These are phyloP conservation scores for Eutrema japonicum DNA, from an alignment of 345 rosid species.

Conservation along the genomic window DNA sequence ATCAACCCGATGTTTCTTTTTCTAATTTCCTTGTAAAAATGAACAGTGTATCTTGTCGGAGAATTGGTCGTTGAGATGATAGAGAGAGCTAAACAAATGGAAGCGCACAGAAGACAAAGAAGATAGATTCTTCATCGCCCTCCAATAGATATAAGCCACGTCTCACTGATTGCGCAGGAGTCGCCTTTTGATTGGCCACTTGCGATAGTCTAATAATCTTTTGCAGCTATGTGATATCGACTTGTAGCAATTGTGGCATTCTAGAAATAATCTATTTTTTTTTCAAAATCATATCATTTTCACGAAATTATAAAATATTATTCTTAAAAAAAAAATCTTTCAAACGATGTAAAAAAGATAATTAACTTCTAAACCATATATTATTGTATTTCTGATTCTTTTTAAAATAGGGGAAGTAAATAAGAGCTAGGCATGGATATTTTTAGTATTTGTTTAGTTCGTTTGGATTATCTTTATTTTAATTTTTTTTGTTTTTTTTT, in stretches of 20 bases:
- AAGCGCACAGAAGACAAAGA: constrained; percentile 7
- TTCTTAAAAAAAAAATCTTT: too few species aligned
- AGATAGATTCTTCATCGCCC: not conserved
- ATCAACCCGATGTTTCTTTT: too few species aligned
- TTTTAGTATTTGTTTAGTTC: too few species aligned
- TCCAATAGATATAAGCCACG: constrained; percentile 27
- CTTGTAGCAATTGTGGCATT: constrained; percentile 1
- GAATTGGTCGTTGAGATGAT: constrained; percentile 21
- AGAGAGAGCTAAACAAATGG: constrained; percentile 25
- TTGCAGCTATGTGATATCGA: constrained; percentile 13
- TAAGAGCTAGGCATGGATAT: too few species aligned
- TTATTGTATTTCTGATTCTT: too few species aligned
- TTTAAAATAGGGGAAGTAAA: too few species aligned
- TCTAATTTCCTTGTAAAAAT: not conserved
- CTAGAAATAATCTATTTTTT: not conserved
- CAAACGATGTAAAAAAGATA: too few species aligned
- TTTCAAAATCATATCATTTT: too few species aligned
- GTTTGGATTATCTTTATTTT: too few species aligned
- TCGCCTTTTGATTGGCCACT: constrained; percentile 14
- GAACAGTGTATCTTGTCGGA: constrained; percentile 28
- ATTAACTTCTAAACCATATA: too few species aligned
- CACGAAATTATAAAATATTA: too few species aligned
- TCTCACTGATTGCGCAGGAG: not conserved
- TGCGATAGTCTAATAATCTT: not conserved
- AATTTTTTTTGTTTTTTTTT: too few species aligned